A percentile compares a stretch with the other conserved stretches of the same genome.
Conservation (phyloP, 176 grass and related monocot genomes). For the Calamus simplicifolius region DNA sequence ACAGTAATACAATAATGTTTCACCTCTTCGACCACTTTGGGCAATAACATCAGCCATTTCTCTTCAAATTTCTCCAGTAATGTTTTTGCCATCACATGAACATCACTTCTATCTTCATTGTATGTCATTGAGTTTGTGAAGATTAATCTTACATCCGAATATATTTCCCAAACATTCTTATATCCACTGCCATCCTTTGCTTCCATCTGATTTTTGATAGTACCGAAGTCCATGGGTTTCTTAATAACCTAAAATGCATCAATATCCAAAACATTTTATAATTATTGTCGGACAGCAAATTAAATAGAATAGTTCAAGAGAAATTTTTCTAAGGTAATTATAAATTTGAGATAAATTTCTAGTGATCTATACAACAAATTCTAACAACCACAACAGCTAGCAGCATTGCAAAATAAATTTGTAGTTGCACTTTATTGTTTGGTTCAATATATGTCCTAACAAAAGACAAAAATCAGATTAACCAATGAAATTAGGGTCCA, state of each 20-base stretch:
- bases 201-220: constrained; percentile 87
- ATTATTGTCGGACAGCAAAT: too few species aligned
- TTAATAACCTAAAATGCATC: constrained; percentile 60
- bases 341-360: too few species aligned
- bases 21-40: constrained; percentile 88
- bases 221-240: constrained; percentile 89
- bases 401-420: too few species aligned
- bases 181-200: constrained; percentile 60
- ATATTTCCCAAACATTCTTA: constrained; percentile 79
- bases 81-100: constrained; percentile 78
- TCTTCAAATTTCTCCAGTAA: constrained; percentile 88
- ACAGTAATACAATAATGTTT: constrained; percentile 5
- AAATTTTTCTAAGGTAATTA: too few species aligned
- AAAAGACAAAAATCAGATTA: too few species aligned
- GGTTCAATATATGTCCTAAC: too few species aligned
- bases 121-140: constrained; percentile 94
- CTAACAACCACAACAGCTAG: too few species aligned
- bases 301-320: too few species aligned
- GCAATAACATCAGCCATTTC: constrained; percentile 73
- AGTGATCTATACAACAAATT: neutral
- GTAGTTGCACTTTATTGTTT: too few species aligned
- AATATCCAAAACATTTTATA: constrained; percentile 10
- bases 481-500: too few species aligned
- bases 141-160: constrained; percentile 85
- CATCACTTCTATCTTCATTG: constrained; percentile 50